These are phyloP conservation scores for Neospora caninum DNA, from an alignment of 169 alveolate genomes.

Conservation along the genomic window DNA sequence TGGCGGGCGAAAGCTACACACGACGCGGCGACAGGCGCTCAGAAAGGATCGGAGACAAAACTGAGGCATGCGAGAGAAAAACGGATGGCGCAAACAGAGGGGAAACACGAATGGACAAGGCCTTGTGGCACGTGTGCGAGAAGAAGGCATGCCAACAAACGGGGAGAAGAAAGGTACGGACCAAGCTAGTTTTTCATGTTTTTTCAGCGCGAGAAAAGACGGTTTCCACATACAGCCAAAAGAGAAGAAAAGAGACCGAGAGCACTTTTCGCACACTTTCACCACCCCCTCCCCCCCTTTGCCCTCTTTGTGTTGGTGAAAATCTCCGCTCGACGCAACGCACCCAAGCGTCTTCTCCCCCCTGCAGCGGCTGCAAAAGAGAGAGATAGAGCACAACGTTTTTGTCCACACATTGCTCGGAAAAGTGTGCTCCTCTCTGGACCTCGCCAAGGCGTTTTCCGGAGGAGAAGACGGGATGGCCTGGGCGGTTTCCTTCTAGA, in stretches of 20 bases:
- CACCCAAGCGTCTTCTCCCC: too few relatives aligned
- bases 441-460: too few relatives aligned
- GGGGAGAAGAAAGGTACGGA: neutral
- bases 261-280: neutral
- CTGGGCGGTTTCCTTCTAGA: too few relatives aligned
- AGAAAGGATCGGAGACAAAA: neutral
- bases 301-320: neutral
- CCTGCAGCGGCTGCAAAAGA: too few relatives aligned
- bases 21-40: neutral
- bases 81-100: neutral
- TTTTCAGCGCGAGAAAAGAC: neutral
- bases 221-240: neutral
- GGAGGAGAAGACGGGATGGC: too few relatives aligned
- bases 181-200: too few relatives aligned
- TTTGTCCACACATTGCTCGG: too few relatives aligned
- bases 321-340: too few relatives aligned
- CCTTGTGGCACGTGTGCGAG: neutral
- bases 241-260: neutral
- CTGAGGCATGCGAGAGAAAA: too few relatives aligned
- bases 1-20: neutral
- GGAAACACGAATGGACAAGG: neutral
- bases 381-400: too few relatives aligned
- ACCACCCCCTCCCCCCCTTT: slow-evolving; percentile 4
- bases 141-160: neutral
- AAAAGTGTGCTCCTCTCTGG: too few relatives aligned